phyloP scores from a whole-genome alignment of 306 rosid species.

The Pyrus pyrifolia region DNA sequence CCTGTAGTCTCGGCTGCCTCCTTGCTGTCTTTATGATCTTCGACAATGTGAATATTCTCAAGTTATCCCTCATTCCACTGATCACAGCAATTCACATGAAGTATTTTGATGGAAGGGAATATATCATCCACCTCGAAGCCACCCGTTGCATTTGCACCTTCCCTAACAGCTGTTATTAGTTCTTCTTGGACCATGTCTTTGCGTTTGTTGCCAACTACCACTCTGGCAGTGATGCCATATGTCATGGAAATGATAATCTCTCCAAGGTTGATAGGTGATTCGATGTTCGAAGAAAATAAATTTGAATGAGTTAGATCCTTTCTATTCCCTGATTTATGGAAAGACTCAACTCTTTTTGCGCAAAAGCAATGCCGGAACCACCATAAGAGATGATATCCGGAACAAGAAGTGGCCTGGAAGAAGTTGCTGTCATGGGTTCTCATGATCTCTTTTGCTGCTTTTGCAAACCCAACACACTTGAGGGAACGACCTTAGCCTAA shows the following conservation, averaged over 20 bases:
- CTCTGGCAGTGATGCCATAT: conserved; percentile 5
- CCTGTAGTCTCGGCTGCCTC: neutral
- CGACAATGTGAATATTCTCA: conserved; percentile 11
- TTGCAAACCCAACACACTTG: neutral
- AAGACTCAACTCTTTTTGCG: conserved; percentile 39
- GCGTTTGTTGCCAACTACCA: conserved; percentile 18
- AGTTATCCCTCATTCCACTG: conserved; percentile 15
- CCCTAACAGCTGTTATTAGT: neutral
- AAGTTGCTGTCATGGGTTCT: conserved; percentile 32
- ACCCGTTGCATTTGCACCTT: neutral
- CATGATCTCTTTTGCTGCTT: conserved; percentile 26
- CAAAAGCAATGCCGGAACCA: conserved; percentile 8
- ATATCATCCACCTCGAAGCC: conserved; percentile 15
- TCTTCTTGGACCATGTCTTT: conserved; percentile 7
- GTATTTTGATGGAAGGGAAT: conserved; percentile 19
- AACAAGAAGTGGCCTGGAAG: conserved; percentile 4
- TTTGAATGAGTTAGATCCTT: conserved; percentile 17
- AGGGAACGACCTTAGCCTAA: too few species aligned
- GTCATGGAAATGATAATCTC: neutral
- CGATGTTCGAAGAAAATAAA: conserved; percentile 13
- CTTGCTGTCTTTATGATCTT: conserved; percentile 11
- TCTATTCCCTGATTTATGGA: conserved; percentile 26
- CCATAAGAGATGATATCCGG: conserved; percentile 6
- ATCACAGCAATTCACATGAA: conserved; percentile 1
- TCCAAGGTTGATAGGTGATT: conserved; percentile 9